phyloP scores from a whole-genome alignment of 2,329 filamentous ascomycete species.

The Xylariaceae sp. region DNA sequence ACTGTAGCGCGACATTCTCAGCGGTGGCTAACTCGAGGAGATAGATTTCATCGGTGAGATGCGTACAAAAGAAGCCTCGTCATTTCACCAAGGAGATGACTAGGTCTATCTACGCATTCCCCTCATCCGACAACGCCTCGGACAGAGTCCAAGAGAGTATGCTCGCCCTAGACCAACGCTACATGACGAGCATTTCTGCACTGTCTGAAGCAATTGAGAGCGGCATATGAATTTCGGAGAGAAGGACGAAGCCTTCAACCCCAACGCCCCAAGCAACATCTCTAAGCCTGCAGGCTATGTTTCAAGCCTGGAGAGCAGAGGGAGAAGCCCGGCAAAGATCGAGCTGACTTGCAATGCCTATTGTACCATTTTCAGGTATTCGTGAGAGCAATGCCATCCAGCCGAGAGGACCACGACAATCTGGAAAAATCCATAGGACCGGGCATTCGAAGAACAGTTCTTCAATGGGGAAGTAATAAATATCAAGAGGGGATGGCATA shows the following conservation, averaged over 20 bases:
- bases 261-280: constrained; percentile 73
- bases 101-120: constrained; percentile 28
- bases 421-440: constrained; percentile 60
- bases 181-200: constrained; percentile 32
- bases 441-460: constrained; percentile 44
- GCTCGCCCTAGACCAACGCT: constrained; percentile 47
- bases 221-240: constrained; percentile 76
- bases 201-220: constrained; percentile 38
- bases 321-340: constrained; percentile 70
- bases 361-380: constrained; percentile 33
- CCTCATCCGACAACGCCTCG: constrained; percentile 81
- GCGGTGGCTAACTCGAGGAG: constrained; percentile 80
- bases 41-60: constrained; percentile 80
- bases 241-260: constrained; percentile 71
- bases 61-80: constrained; percentile 21
- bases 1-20: constrained; percentile 89
- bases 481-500: constrained; percentile 50
- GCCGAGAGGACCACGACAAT: constrained; percentile 85
- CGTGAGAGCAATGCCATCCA: constrained; percentile 56
- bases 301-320: constrained; percentile 54
- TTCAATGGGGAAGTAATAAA: constrained; percentile 40
- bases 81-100: constrained; percentile 22
- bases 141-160: constrained; percentile 47
- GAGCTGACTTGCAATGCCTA: constrained; percentile 68
- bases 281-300: constrained; percentile 57